phyloP scores from a whole-genome alignment of 1,139 yeast species.

The Geotrichum carabidarum region DNA sequence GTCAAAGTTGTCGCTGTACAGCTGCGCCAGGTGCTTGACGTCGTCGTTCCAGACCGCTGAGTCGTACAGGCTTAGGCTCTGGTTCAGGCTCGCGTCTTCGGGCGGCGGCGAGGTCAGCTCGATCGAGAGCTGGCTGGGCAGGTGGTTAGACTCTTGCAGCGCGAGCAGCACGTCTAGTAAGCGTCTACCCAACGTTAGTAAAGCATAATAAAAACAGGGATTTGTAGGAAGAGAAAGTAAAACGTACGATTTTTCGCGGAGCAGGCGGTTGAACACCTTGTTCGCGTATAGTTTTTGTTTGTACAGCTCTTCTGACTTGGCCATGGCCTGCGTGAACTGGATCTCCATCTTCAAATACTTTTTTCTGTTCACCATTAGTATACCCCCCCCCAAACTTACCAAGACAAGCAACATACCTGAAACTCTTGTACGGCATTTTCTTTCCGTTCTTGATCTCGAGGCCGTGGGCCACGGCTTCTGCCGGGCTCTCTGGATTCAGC shows the following conservation, averaged over 20 bases:
- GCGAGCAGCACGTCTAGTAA: constrained; percentile 26
- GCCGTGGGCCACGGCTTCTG: not conserved
- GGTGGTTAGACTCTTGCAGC: constrained; percentile 23
- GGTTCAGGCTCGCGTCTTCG: not conserved
- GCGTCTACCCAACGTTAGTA: constrained; percentile 15
- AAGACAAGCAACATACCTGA: constrained; percentile 8
- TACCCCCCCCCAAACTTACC: not conserved
- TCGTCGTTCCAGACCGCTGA: constrained; percentile 17
- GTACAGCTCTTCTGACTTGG: constrained; percentile 27
- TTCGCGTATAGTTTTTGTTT: constrained; percentile 23
- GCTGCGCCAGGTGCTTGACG: constrained; percentile 22
- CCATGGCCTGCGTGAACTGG: constrained; percentile 27
- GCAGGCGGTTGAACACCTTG: constrained; percentile 25
- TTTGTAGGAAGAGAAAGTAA: not conserved
- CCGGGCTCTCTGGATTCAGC: not conserved
- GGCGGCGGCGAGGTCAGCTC: not conserved
- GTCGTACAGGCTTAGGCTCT: constrained; percentile 2
- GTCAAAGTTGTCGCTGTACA: constrained; percentile 24
- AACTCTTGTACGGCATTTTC: constrained; percentile 20
- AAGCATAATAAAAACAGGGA: not conserved
- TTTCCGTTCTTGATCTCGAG: constrained; percentile 8
- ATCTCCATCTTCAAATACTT: constrained; percentile 29
- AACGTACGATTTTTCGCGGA: constrained; percentile 25
- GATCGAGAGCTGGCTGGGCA: constrained; percentile 1
- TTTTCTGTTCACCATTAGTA: constrained; percentile 18